A percentile compares a stretch with the other conserved stretches of the same genome.
These are phyloP conservation scores for Pisolithus microcarpus DNA, from an alignment of 768 basidiomycete species.

Conservation along the genomic window DNA sequence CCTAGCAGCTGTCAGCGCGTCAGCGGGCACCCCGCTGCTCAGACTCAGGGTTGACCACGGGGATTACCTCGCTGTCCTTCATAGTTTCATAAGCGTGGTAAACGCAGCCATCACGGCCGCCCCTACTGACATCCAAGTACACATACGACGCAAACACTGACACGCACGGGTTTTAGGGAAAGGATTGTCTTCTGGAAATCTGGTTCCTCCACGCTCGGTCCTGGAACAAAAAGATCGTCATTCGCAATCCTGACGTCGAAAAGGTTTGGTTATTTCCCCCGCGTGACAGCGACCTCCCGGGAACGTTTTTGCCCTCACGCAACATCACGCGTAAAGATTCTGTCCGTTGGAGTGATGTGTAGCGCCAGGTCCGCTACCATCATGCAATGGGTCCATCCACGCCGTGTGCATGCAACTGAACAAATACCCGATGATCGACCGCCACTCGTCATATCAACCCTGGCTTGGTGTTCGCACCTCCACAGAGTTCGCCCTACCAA, in stretches of 20 bases:
- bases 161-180: neutral
- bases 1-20: constrained; percentile 9
- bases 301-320: constrained; percentile 1
- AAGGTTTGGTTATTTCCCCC: neutral
- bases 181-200: neutral
- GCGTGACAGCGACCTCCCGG: neutral
- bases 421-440: constrained; percentile 1
- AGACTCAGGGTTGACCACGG: constrained; percentile 25
- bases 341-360: neutral
- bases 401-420: neutral
- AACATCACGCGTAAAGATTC: neutral
- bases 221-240: neutral
- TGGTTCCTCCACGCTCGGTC: neutral
- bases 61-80: constrained; percentile 25
- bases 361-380: neutral
- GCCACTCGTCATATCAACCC: neutral
- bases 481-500: neutral
- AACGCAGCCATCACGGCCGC: neutral
- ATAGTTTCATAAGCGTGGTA: constrained; percentile 16
- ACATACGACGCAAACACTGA: neutral
- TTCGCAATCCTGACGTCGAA: neutral
- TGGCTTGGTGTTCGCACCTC: neutral
- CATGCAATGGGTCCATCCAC: neutral
- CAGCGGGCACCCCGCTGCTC: constrained; percentile 7
- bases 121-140: neutral